Conservation (phyloP, 305 asterid genomes). For the Petunia hybrid region DNA sequence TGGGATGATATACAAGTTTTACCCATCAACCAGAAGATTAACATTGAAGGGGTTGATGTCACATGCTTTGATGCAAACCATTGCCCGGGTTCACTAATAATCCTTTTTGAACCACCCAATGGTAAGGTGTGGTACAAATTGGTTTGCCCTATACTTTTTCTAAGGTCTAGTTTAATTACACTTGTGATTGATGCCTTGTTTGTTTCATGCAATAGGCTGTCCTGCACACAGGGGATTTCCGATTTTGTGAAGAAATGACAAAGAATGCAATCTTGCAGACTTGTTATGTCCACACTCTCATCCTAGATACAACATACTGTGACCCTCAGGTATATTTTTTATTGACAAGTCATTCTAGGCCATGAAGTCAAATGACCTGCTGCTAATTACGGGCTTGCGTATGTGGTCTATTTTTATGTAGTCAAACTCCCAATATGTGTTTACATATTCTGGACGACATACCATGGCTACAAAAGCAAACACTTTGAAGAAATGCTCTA, state of each 20-base stretch:
- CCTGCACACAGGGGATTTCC: constrained; percentile 94
- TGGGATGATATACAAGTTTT: constrained; percentile 75
- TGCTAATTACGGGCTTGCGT: background rate
- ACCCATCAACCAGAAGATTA: constrained; percentile 84
- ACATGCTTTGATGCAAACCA: constrained; percentile 98
- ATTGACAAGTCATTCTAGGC: background rate
- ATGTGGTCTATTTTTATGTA: background rate
- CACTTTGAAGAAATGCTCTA: constrained; percentile 11
- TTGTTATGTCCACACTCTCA: constrained; percentile 71
- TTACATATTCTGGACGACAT: constrained; percentile 15
- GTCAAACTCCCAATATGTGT: background rate
- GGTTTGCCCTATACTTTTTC: background rate
- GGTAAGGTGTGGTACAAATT: constrained; percentile 68
- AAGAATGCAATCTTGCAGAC: constrained; percentile 58
- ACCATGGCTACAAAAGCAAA: constrained; percentile 9
- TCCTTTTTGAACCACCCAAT: constrained; percentile 86
- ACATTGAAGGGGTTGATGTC: constrained; percentile 72
- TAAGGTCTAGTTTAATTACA: background rate
- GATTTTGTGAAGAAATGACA: constrained; percentile 79
- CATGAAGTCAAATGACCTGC: background rate
- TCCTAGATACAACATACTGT: constrained; percentile 96
- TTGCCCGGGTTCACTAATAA: constrained; percentile 93
- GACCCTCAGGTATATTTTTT: constrained; percentile 70
- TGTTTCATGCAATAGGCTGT: constrained; percentile 63
- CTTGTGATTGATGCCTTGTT: constrained; percentile 36